Percentiles rank a stretch among this genome's conserved stretches.
phyloP scores from a whole-genome alignment of 805 yeast species.

The Komagataella pseudopastoris region DNA sequence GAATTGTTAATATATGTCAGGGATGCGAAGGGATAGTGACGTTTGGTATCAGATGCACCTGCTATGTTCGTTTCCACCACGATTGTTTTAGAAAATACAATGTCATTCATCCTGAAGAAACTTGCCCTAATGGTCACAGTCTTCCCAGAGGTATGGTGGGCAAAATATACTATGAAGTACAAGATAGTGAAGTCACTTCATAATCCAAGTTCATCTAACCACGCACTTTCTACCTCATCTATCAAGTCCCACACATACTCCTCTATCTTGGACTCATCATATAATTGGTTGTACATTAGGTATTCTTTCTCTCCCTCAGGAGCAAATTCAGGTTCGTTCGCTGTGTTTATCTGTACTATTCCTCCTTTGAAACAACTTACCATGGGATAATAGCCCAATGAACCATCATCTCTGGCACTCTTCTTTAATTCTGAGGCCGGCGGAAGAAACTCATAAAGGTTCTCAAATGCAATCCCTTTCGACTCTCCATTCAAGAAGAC shows the following conservation, averaged over 20 bases:
- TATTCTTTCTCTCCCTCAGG: slow-evolving; percentile 21
- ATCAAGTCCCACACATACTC: slow-evolving; percentile 74
- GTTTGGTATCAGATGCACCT: slow-evolving; percentile 30
- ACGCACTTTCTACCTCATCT: slow-evolving; percentile 67
- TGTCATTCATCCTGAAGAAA: slow-evolving; percentile 14
- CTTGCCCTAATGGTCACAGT: slow-evolving; percentile 17
- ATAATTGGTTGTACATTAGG: slow-evolving; percentile 21
- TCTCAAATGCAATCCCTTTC: slow-evolving; percentile 52
- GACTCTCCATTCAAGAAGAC: slow-evolving; percentile 69
- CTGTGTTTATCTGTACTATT: slow-evolving; percentile 53
- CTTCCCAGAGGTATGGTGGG: background rate
- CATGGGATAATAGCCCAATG: slow-evolving; percentile 85
- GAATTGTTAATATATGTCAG: slow-evolving; percentile 27
- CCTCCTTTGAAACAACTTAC: slow-evolving; percentile 76
- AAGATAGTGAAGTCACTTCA: slow-evolving; percentile 9
- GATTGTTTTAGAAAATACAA: slow-evolving; percentile 29
- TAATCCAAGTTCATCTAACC: slow-evolving; percentile 29
- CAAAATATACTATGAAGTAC: slow-evolving; percentile 7
- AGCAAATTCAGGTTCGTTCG: slow-evolving; percentile 41
- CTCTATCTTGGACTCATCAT: slow-evolving; percentile 59
- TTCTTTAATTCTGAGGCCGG: slow-evolving; percentile 48
- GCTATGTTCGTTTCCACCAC: slow-evolving; percentile 31
- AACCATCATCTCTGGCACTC: slow-evolving; percentile 59
- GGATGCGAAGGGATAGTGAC: slow-evolving; percentile 44
- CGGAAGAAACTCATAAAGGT: slow-evolving; percentile 66